phyloP scores from a whole-genome alignment of 2,329 filamentous ascomycete genomes.

The Zalaria sp. region DNA sequence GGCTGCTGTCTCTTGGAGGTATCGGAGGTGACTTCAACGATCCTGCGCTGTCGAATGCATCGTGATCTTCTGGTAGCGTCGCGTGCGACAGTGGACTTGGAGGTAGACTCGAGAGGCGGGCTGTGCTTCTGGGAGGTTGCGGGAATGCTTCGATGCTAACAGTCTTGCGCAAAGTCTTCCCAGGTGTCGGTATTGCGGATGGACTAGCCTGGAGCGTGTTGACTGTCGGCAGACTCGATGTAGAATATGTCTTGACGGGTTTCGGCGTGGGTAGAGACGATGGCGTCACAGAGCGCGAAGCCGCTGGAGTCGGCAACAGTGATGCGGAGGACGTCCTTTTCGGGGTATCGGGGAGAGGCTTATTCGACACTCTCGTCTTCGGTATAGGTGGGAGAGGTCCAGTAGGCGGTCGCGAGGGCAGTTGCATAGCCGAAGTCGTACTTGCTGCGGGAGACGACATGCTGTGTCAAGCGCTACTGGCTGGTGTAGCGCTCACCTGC shows the following conservation, averaged over 20 bases:
- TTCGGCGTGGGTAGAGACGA: conserved; percentile 38
- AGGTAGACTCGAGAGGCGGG: conserved; percentile 45
- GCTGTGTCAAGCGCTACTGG: too few relatives aligned
- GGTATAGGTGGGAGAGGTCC: conserved; percentile 57
- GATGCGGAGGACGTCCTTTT: neutral
- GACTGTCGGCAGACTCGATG: conserved; percentile 39
- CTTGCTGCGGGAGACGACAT: conserved; percentile 7
- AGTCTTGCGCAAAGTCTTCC: conserved; percentile 66
- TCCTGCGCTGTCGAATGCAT: too few relatives aligned
- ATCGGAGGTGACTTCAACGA: too few relatives aligned
- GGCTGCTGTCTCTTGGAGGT: too few relatives aligned
- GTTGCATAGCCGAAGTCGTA: conserved; percentile 35
- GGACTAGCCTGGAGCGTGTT: conserved; percentile 16
- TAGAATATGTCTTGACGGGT: conserved; percentile 28
- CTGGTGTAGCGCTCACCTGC: too few relatives aligned
- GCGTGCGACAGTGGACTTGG: conserved; percentile 37
- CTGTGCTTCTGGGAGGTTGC: conserved; percentile 62
- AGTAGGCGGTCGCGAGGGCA: conserved; percentile 42
- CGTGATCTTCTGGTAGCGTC: conserved; percentile 21
- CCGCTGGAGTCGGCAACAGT: neutral
- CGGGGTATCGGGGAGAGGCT: conserved; percentile 39
- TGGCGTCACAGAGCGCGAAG: conserved; percentile 23
- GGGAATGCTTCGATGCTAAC: conserved; percentile 92
- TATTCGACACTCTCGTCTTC: conserved; percentile 45
- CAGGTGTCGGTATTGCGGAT: conserved; percentile 18